Percentiles rank a stretch among this genome's conserved stretches.
Conservation (phyloP, 2,329 filamentous ascomycete genomes). For the Fusarium beomiforme region DNA sequence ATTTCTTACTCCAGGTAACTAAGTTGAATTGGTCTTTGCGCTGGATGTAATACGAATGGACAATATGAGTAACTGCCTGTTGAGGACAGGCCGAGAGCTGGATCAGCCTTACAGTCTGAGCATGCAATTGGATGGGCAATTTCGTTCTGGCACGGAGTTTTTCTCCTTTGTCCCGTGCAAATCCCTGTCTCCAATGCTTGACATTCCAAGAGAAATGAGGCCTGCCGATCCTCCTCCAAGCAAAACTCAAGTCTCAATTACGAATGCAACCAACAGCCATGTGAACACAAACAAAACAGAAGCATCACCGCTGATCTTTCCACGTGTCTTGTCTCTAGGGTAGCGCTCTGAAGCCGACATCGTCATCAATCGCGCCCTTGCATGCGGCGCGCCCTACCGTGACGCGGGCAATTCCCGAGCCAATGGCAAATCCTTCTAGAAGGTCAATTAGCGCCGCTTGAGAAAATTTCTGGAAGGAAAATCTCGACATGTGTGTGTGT, state of each 20-base stretch:
- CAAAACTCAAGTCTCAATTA: not conserved
- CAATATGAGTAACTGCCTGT: not conserved
- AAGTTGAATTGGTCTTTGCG: not conserved
- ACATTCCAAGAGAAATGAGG: not conserved
- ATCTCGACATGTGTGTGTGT: not conserved
- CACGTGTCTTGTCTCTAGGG: not conserved
- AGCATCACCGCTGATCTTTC: not conserved
- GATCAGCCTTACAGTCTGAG: not conserved
- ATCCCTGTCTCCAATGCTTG: not conserved
- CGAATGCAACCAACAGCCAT: not conserved
- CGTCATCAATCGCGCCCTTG: not conserved
- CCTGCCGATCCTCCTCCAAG: not conserved
- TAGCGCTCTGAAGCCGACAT: not conserved
- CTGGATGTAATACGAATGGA: not conserved
- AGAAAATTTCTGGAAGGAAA: conserved; percentile 7
- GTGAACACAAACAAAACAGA: not conserved
- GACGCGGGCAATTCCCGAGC: not conserved
- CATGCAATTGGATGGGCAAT: not conserved
- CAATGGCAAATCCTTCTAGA: conserved; percentile 16
- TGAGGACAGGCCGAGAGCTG: not conserved
- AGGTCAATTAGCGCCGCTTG: conserved; percentile 2
- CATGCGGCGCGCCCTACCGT: not conserved
- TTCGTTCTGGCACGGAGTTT: not conserved
- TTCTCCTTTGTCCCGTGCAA: not conserved
- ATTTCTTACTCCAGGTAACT: not conserved